Evolutionary conservation across 257 asterid genomes (phyloP), one percentile per base, ranked within the genome.

Genomic region (Osmanthus fragrans): DNA sequence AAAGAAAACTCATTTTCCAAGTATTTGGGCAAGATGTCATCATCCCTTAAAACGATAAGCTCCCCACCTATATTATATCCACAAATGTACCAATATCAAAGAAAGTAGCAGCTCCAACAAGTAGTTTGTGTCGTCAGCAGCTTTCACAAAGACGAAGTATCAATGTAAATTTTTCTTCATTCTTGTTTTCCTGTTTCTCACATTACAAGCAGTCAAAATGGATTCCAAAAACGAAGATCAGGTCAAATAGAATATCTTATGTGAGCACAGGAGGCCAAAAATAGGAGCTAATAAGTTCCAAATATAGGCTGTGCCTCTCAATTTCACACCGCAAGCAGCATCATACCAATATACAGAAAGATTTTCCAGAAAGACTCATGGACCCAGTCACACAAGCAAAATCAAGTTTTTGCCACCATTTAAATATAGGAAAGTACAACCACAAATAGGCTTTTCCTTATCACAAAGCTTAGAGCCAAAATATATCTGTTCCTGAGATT

Each of bases 401-500:
- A 18, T 25, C 33, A 73, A 58, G 40, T 5, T n/a, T 73, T 60
- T 23, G 70, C 42, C 74, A 40, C 72, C 74, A 72, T 39, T 68
- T 73, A 45, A 45, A 63, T 4, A 19, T 29, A 76, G 54, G 75
- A 18, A 77, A 30, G 33, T 40, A 64, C 79, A 21, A 42, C 7
- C 36, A 30, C 7, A 37, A 30, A n/a, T 78, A 69, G 23, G 39
- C 16, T 42, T 64, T 71, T 18, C 70, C 78, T 21, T 69, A 33
- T 49, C 58, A 25, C 18, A 74, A 66, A 70, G 70, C 73, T 54
- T 60, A 37, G 69, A 21, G 70, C 66, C 2, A 36, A n/a, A 66
- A 66, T 63, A 25, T 65, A 64, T 72, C 71, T 63, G 25, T 10
- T 60, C 13, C 34, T 76, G 16, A 68, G 73, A 78, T 76, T 66